These are phyloP conservation scores for Myxozyma udenii DNA, from an alignment of 805 yeast species.

Conservation along the genomic window DNA sequence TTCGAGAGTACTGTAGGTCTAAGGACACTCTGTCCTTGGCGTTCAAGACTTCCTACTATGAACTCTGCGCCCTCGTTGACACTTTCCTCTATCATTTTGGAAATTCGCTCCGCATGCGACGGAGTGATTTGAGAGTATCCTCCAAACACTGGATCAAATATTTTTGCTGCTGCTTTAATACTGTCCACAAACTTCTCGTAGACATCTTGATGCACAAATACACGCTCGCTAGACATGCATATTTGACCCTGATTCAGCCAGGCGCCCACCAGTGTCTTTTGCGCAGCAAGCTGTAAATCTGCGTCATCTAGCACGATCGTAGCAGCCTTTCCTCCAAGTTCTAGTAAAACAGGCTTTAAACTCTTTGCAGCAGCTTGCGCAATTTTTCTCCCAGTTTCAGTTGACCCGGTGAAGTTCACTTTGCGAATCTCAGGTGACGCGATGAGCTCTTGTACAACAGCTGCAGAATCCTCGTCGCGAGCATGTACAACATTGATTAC, in stretches of 20 bases:
- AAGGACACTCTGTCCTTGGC: constrained; percentile 56
- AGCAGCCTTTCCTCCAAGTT: constrained; percentile 86
- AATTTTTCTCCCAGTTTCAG: constrained; percentile 70
- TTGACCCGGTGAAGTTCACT: constrained; percentile 84
- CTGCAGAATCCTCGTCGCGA: constrained; percentile 40
- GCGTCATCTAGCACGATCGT: constrained; percentile 73
- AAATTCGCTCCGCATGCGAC: constrained; percentile 48
- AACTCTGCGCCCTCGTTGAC: constrained; percentile 52
- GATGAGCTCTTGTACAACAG: constrained; percentile 67
- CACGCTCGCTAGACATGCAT: constrained; percentile 89
- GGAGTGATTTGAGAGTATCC: constrained; percentile 64
- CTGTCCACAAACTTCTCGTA: constrained; percentile 61
- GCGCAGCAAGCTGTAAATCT: constrained; percentile 61
- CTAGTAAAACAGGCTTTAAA: constrained; percentile 77
- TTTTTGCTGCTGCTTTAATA: constrained; percentile 68
- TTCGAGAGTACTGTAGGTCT: constrained; percentile 79
- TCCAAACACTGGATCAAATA: constrained; percentile 65
- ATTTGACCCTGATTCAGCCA: constrained; percentile 89
- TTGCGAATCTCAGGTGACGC: constrained; percentile 70
- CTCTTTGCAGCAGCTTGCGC: constrained; percentile 66
- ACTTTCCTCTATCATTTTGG: constrained; percentile 49
- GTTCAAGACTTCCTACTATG: constrained; percentile 45
- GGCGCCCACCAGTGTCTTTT: constrained; percentile 68
- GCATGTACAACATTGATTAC: constrained; percentile 61
- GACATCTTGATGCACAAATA: constrained; percentile 71